Evolutionary conservation across 371 early-diverging fungal species (phyloP).

Genomic region (Homolaphlyctis polyrhiza): DNA sequence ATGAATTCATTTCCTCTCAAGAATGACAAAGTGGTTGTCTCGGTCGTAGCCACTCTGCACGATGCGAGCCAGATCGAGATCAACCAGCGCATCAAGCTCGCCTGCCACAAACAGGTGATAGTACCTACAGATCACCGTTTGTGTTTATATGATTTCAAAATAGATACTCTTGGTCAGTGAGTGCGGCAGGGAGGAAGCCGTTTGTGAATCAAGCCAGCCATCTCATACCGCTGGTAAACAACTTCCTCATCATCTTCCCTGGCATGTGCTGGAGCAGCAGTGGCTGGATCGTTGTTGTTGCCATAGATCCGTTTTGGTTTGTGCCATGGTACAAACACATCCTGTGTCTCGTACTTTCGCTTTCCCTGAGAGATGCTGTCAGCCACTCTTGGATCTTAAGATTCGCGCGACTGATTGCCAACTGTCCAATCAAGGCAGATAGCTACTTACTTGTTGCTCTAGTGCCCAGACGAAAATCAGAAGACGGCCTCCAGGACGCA

Average conservation of each 20-base stretch:
- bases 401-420: background rate
- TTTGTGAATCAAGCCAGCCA: background rate
- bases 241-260: constrained; percentile 18
- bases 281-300: background rate
- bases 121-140: constrained; percentile 46
- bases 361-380: constrained; percentile 12
- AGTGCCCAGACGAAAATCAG: constrained; percentile 95
- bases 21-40: constrained; percentile 80
- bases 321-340: constrained; percentile 91
- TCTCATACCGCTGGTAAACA: constrained; percentile 51
- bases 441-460: constrained; percentile 64
- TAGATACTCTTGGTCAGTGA: background rate
- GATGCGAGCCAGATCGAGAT: constrained; percentile 33
- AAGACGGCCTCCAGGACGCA: constrained; percentile 64
- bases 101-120: constrained; percentile 91
- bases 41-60: constrained; percentile 77
- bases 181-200: background rate
- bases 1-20: too few species aligned
- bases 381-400: background rate
- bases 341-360: constrained; percentile 81
- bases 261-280: background rate
- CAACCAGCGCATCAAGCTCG: constrained; percentile 72
- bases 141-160: background rate
- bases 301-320: constrained; percentile 26
- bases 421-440: background rate